Base-by-base conservation (phyloP, 352 stramenopile species). In the Phytophthora agathidicida region DNA sequence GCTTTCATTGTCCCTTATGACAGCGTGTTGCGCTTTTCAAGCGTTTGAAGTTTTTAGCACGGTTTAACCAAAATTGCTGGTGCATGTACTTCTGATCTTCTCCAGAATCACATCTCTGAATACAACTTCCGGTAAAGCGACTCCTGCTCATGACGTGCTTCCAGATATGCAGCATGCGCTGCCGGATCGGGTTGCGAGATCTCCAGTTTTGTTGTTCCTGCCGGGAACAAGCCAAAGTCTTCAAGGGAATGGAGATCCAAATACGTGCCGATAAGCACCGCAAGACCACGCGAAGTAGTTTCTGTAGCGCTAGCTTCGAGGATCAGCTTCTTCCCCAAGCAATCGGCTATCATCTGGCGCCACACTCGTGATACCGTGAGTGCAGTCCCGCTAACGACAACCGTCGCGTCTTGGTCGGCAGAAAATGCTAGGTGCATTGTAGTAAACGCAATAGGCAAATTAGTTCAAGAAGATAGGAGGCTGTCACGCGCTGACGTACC, bases 281-380 rank as follows among this genome's bases (percentile, higher is more conserved):
- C 88, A 28, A 96, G 76, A 31, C 90, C 90, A 23, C 86, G 85
- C 7, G 88, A 96, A 16, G 90, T 96, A 2, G 84, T 88, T 63
- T 97, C 89, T 1, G 52, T 79, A 17, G 71, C 74, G 14, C 64
- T 68, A 9, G 66, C 83, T 42, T 95, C 81, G 16, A 91, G 63
- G 28, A 83, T 71, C 19, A 97, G 56, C 33, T 89, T 74, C 35
- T 81, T 86, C 5, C 85, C 87, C 20, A 96, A 71, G 7, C 63
- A 72, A 57, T 97, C 89, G 0, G 89, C 83, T 3, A 93, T 75
- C 71, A 97, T 96, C 43, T 97, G 89, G 7, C 88, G 82, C 88
- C 89, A 96, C 13, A 90, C 66, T 13, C 45, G 42, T n/a, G 91
- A 97, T 24, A 78, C 80, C 3, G 80, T 81, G 13, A 96, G 72